Evolutionary conservation across 2,329 filamentous ascomycete genomes (phyloP), one percentile per base, ranked within the genome.

Genomic region (Xylariaceae sp.): DNA sequence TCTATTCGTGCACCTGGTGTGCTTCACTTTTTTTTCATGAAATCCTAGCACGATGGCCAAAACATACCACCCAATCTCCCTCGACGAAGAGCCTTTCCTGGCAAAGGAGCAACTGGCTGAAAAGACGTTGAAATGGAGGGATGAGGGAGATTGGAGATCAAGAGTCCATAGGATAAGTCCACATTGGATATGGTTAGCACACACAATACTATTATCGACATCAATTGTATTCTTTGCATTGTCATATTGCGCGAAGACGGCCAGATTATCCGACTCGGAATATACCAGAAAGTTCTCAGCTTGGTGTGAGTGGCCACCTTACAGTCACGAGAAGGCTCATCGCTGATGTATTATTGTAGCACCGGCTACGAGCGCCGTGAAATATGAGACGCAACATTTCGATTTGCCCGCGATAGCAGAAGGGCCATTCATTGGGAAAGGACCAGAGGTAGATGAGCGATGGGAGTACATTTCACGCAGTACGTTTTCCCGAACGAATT

Each of bases 371-470:
- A 64, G 68, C 19, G 69, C 72, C 0, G 72, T 80, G 6, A 66
- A 72, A 52, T 80, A 80, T 58, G 67, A 78, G 54, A 73, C 68
- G 3, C 65, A 74, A 9, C 72, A 75, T 40, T 81, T 75, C 57
- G 76, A 78, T 45, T 59, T 76, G 10, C 72, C 71, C 12, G 71
- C 73, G 0, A 64, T 73, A n/a, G 68, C 72, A 41, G 69, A 74
- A 42, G 73, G 75, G 0, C 70, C 71, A 2, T 83, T 77, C 57
- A 74, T 82, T 36, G 81, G 81, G 9, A 76, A 71, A 36, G 78
- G 80, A 0, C 71, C 74, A 2, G 73, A 78, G 11, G 80, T 83
- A 2, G 81, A 83, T 49, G 70, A 72, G 45, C 77, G 76, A 6
- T 84, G 81, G 81, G 70, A 79, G 43, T 72, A 58, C 18, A 60